Conservation (phyloP, 2,329 filamentous ascomycete species). For the Colletotrichum lindemuthianum region DNA sequence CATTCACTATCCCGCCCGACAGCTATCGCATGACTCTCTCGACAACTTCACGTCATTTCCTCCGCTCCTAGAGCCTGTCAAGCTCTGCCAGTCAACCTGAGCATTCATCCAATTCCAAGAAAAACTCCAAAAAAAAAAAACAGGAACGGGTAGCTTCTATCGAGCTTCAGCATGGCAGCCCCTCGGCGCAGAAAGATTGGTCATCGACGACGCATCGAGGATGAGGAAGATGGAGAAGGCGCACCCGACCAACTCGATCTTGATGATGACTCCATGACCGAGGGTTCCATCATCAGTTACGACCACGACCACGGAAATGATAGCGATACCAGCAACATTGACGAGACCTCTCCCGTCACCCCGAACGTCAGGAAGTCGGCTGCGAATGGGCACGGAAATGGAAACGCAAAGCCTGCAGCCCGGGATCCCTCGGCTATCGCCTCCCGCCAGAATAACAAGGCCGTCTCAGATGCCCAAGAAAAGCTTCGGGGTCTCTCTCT, state of each 20-base stretch:
- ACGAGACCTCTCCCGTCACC: conserved; percentile 64
- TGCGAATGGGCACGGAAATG: conserved; percentile 55
- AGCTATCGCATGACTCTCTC: conserved; percentile 34
- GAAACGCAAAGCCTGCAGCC: conserved; percentile 47
- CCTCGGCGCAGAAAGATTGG: conserved; percentile 72
- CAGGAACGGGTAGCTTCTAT: conserved; percentile 18
- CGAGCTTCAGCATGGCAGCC: conserved; percentile 54
- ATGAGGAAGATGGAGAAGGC: conserved; percentile 76
- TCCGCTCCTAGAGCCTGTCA: conserved; percentile 31
- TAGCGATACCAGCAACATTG: conserved; percentile 72
- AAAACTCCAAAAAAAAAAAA: conserved; percentile 7
- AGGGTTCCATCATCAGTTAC: conserved; percentile 71
- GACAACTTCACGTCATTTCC: conserved; percentile 29
- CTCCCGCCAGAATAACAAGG: conserved; percentile 47
- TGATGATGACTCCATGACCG: conserved; percentile 73
- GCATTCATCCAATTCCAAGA: conserved; percentile 20
- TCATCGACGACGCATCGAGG: conserved; percentile 74
- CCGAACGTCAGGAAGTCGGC: conserved; percentile 51
- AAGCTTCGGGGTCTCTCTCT: conserved; percentile 67
- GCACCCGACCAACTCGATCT: conserved; percentile 64
- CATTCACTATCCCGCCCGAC: conserved; percentile 20
- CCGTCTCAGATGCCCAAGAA: conserved; percentile 64
- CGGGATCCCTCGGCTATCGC: conserved; percentile 48
- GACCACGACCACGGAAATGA: conserved; percentile 69
- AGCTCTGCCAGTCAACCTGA: conserved; percentile 23